Evolutionary conservation across 2,329 filamentous ascomycete species (phyloP).

Genomic region (Microcyclospora tardicrescens): DNA sequence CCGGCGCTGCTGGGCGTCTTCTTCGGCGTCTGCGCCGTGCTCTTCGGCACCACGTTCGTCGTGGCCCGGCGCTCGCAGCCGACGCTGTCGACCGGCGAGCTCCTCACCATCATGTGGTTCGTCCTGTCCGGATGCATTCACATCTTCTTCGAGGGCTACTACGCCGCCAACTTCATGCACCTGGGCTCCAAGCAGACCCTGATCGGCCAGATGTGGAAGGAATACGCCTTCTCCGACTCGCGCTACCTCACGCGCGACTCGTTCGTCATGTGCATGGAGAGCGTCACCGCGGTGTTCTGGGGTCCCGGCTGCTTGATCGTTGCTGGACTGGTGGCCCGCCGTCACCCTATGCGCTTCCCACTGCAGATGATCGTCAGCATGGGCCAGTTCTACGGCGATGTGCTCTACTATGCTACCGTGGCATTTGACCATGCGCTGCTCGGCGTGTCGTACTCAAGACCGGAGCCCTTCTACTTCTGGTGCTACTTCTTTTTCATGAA

Average conservation of each 20-base stretch:
- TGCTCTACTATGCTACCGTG: conserved; percentile 51
- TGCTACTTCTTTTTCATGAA: conserved; percentile 55
- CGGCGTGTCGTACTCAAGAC: conserved; percentile 43
- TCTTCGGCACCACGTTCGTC: conserved; percentile 46
- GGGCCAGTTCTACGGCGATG: conserved; percentile 52
- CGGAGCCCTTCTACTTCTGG: conserved; percentile 53
- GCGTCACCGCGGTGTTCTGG: conserved; percentile 62
- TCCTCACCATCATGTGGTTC: conserved; percentile 59
- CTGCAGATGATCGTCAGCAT: conserved; percentile 48
- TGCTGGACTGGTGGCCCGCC: conserved; percentile 40
- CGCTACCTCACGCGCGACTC: conserved; percentile 70
- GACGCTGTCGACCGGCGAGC: conserved; percentile 39
- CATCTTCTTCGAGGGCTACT: conserved; percentile 76
- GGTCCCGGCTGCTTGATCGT: conserved; percentile 48
- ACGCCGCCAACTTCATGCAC: conserved; percentile 52
- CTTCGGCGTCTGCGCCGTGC: conserved; percentile 39
- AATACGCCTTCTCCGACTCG: conserved; percentile 78
- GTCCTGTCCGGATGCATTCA: conserved; percentile 61
- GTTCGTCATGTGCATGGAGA: conserved; percentile 80
- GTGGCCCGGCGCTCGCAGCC: conserved; percentile 42
- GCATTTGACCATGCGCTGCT: conserved; percentile 46
- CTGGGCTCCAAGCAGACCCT: conserved; percentile 58
- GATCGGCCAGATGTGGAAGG: conserved; percentile 83
- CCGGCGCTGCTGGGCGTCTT: conserved; percentile 48
- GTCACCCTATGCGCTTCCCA: conserved; percentile 45